These are phyloP conservation scores for Ambrosia hybrid DNA, from an alignment of 140 eudicot genomes.

Conservation along the genomic window DNA sequence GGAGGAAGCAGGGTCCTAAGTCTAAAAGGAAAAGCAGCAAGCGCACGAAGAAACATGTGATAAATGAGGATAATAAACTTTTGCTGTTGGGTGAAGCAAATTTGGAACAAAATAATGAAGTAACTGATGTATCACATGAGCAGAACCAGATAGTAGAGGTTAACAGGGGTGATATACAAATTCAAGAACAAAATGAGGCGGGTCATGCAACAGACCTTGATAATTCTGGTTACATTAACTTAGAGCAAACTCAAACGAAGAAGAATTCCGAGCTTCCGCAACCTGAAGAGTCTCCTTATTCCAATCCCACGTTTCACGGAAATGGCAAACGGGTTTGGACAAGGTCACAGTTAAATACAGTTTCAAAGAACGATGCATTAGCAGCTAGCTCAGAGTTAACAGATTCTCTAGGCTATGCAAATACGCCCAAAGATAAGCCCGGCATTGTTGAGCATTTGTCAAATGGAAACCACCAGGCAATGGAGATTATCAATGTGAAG, in stretches of 20 bases:
- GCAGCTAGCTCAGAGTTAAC: not conserved
- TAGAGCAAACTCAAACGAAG: constrained; percentile 9
- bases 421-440: constrained; percentile 20
- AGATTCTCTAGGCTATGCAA: constrained; percentile 6
- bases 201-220: constrained; percentile 4
- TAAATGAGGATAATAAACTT: constrained; percentile 8
- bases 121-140: constrained; percentile 11
- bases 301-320: not conserved
- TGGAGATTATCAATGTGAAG: no score
- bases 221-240: constrained; percentile 5
- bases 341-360: constrained; percentile 26
- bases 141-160: constrained; percentile 21
- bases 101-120: constrained; percentile 21
- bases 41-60: constrained; percentile 16
- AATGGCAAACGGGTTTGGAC: constrained; percentile 21
- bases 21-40: constrained; percentile 21
- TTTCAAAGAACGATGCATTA: constrained; percentile 20
- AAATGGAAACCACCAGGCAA: constrained; percentile 1
- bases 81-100: constrained; percentile 10
- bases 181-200: constrained; percentile 15
- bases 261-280: constrained; percentile 9
- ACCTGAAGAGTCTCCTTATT: constrained; percentile 12
- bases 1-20: constrained; percentile 7
- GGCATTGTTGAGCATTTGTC: constrained; percentile 13
- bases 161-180: not conserved